A percentile compares a stretch with the other conserved stretches of the same genome.
These are phyloP conservation scores for Paramecium octaurelia DNA, from an alignment of 73 alveolate species.

Conservation along the genomic window DNA sequence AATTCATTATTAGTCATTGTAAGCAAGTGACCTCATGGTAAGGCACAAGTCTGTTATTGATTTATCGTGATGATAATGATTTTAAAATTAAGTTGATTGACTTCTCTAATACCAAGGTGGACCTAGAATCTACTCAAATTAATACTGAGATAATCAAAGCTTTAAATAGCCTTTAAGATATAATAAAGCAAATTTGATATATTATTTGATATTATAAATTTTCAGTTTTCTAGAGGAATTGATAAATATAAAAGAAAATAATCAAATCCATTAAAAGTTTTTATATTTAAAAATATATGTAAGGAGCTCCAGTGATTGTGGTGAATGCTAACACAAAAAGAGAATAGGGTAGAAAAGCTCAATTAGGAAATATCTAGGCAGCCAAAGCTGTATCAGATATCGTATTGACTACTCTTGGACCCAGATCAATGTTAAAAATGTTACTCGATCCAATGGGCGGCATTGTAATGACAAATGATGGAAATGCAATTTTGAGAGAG, in stretches of 20 bases:
- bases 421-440: conserved; percentile 99
- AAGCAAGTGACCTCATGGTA: background rate
- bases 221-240: background rate
- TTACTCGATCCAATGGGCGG: conserved; percentile 96
- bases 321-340: conserved; percentile 87
- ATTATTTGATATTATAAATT: background rate
- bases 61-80: background rate
- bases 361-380: conserved; percentile 93
- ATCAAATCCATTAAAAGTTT: conserved; percentile 26
- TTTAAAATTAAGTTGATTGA: background rate
- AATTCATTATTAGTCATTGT: background rate
- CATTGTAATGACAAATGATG: conserved; percentile 98
- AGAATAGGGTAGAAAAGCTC: conserved; percentile 95
- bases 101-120: background rate
- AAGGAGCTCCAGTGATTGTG: conserved; percentile 83
- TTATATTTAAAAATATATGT: conserved; percentile 40
- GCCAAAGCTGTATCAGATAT: conserved; percentile 96
- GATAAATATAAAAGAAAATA: conserved; percentile 11
- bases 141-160: background rate
- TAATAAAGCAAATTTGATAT: background rate
- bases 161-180: background rate
- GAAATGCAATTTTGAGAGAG: conserved; percentile 99
- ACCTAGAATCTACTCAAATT: background rate
- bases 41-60: background rate
- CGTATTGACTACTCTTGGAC: conserved; percentile 98